Conservation (phyloP, 2,329 filamentous ascomycete genomes). For the Pseudocercospora cruenta region DNA sequence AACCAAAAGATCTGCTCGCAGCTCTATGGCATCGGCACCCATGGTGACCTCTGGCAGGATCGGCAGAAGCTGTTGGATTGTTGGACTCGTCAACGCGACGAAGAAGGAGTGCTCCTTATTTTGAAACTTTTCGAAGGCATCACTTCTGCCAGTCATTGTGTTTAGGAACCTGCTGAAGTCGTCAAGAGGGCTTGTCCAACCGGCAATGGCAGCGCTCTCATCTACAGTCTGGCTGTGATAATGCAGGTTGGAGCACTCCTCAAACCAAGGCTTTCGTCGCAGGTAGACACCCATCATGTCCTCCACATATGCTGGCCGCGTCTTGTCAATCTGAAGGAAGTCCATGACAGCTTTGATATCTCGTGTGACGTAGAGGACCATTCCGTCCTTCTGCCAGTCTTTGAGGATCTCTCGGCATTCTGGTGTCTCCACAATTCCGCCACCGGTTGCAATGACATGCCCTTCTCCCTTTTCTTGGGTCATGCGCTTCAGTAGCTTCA, state of each 20-base stretch:
- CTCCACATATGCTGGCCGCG: slow-evolving; percentile 86
- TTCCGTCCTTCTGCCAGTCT: slow-evolving; percentile 76
- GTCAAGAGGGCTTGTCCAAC: slow-evolving; percentile 41
- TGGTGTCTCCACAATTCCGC: slow-evolving; percentile 85
- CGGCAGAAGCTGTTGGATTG: slow-evolving; percentile 65
- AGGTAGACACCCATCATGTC: slow-evolving; percentile 91
- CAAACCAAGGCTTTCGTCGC: slow-evolving; percentile 85
- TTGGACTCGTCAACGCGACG: slow-evolving; percentile 82
- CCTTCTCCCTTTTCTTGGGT: slow-evolving; percentile 74
- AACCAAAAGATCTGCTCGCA: slow-evolving; percentile 87
- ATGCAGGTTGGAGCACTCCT: slow-evolving; percentile 90
- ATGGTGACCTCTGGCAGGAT: slow-evolving; percentile 74
- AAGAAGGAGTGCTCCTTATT: slow-evolving; percentile 82
- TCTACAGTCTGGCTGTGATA: slow-evolving; percentile 79
- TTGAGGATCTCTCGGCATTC: slow-evolving; percentile 76
- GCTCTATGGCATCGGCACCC: slow-evolving; percentile 88
- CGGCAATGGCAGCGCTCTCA: slow-evolving; percentile 39
- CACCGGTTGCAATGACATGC: slow-evolving; percentile 89
- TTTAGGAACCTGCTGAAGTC: slow-evolving; percentile 76
- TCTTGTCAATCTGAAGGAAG: slow-evolving; percentile 86
- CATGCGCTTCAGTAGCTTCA: slow-evolving; percentile 71
- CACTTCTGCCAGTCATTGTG: slow-evolving; percentile 65
- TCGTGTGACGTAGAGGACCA: slow-evolving; percentile 84
- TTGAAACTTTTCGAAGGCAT: slow-evolving; percentile 60
- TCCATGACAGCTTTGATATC: slow-evolving; percentile 86